Percentiles rank a stretch among this genome's conserved stretches.
Conservation (phyloP, 2,329 filamentous ascomycete genomes). For the Aspergillus luchuensis region DNA sequence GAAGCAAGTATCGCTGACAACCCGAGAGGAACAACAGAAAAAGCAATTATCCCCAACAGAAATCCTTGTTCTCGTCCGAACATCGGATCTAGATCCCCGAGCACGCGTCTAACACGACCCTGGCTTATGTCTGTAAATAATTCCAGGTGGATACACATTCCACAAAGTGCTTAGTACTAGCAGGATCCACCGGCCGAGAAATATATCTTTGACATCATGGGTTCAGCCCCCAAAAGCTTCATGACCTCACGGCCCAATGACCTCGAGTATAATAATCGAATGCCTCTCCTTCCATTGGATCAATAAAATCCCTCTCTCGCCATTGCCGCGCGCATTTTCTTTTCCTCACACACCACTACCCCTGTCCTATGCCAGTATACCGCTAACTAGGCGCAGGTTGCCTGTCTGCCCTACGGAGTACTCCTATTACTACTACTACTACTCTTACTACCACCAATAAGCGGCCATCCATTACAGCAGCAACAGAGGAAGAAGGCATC, state of each 20-base stretch:
- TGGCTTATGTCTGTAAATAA: background rate
- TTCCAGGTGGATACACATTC: background rate
- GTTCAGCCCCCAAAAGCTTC: background rate
- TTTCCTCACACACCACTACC: background rate
- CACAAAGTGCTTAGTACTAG: background rate
- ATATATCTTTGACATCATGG: background rate
- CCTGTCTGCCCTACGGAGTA: background rate
- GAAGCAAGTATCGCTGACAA: background rate
- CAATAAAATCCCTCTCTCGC: background rate
- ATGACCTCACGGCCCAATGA: background rate
- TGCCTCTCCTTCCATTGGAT: background rate
- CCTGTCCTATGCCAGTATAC: background rate
- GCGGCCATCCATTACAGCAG: background rate
- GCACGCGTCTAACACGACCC: background rate
- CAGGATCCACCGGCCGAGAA: background rate
- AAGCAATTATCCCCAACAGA: background rate
- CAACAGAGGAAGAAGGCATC: background rate
- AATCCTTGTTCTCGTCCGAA: background rate
- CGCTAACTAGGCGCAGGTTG: background rate
- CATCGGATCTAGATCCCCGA: background rate
- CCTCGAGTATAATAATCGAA: background rate
- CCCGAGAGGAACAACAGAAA: background rate
- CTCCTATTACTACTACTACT: background rate
- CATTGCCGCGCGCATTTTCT: background rate
- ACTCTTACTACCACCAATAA: too few species aligned